A percentile compares a stretch with the other conserved stretches of the same genome.
phyloP scores from a whole-genome alignment of 2,329 filamentous ascomycete species.

The Endoconidiophora polonica region DNA sequence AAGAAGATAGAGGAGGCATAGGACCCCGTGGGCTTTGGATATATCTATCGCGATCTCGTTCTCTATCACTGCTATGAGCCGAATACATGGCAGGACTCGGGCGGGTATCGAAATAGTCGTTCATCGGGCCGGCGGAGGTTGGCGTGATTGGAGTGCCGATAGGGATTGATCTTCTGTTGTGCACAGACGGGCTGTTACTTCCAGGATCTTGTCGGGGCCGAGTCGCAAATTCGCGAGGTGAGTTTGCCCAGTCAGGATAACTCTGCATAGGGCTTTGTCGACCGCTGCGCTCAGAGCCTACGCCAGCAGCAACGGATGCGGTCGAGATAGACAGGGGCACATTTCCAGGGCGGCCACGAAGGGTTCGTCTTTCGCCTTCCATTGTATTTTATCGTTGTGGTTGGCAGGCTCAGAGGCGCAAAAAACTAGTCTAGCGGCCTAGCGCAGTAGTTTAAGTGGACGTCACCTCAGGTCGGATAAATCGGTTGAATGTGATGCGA shows the following conservation, averaged over 20 bases:
- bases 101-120: not conserved
- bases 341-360: constrained; percentile 7
- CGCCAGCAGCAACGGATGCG: not conserved
- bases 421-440: not conserved
- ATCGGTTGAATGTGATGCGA: no score
- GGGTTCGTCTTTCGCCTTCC: constrained; percentile 11
- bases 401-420: not conserved
- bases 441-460: constrained; percentile 4
- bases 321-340: constrained; percentile 2
- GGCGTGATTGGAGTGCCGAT: not conserved
- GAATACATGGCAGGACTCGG: constrained; percentile 2
- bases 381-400: not conserved
- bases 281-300: not conserved
- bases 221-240: not conserved
- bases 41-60: constrained; percentile 1
- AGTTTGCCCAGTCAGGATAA: not conserved
- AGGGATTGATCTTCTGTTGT: not conserved
- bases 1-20: not conserved
- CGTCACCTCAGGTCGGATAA: not conserved
- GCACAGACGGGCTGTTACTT: no score
- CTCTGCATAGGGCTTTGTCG: not conserved
- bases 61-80: not conserved
- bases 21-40: constrained; percentile 1
- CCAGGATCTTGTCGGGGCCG: not conserved
- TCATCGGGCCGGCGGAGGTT: no score